Conservation (phyloP, 169 alveolate species). For the Plasmodium gonderi region DNA sequence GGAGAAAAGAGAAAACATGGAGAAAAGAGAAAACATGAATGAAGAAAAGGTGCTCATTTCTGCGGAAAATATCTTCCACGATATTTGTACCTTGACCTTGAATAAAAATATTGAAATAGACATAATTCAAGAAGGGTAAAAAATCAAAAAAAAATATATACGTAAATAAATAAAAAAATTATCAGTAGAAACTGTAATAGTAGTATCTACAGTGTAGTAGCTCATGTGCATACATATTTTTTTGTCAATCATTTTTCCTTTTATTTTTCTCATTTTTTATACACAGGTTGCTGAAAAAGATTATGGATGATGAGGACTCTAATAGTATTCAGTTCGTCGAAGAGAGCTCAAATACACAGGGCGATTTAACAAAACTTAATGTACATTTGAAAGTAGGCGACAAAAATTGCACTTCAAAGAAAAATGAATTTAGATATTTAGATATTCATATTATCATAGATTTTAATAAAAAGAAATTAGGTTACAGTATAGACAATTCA, state of each 20-base stretch:
- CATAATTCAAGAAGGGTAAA: constrained; percentile 66
- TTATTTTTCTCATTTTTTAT: background rate
- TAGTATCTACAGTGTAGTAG: no score
- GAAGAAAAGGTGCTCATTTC: constrained; percentile 17
- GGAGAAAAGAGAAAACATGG: background rate
- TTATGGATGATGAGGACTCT: constrained; percentile 55
- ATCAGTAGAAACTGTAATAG: no score
- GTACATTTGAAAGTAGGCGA: constrained; percentile 5
- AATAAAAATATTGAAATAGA: constrained; percentile 52
- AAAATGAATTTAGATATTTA: constrained; percentile 25
- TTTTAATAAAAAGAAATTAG: constrained; percentile 17
- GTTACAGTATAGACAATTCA: constrained; percentile 41
- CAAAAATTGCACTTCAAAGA: background rate
- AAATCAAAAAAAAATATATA: background rate
- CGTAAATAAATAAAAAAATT: background rate
- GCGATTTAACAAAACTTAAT: constrained; percentile 45
- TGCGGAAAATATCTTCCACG: constrained; percentile 47
- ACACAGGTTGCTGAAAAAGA: constrained; percentile 43
- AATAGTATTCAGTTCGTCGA: constrained; percentile 45
- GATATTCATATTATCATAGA: constrained; percentile 47
- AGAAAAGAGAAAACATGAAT: background rate
- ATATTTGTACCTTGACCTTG: constrained; percentile 11
- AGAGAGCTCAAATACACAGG: constrained; percentile 9
- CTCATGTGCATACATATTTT: background rate
- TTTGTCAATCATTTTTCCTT: background rate